Conservation (phyloP, 2,329 filamentous ascomycete species). For the Beauveria asiatica region DNA sequence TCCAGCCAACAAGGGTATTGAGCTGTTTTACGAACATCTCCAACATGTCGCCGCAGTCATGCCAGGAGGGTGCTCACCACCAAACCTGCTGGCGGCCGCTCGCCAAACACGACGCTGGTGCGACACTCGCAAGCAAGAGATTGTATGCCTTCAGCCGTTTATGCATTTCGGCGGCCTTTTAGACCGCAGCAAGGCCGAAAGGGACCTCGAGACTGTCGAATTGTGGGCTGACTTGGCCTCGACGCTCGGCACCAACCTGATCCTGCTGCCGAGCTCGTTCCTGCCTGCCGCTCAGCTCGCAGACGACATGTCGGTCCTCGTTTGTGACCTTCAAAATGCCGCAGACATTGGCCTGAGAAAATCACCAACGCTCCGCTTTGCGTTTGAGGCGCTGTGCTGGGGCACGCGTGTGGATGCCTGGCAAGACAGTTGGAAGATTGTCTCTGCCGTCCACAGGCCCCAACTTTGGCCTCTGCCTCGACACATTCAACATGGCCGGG, state of each 20-base stretch:
- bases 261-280: conserved; percentile 67
- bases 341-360: conserved; percentile 56
- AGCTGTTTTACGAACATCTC: conserved; percentile 73
- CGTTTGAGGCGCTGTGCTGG: conserved; percentile 65
- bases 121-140: conserved; percentile 41
- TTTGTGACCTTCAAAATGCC: conserved; percentile 51
- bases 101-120: conserved; percentile 49
- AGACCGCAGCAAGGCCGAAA: conserved; percentile 49
- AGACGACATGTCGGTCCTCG: conserved; percentile 45
- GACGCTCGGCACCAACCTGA: conserved; percentile 58
- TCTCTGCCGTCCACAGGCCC: conserved; percentile 51
- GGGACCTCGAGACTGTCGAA: conserved; percentile 52
- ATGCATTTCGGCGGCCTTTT: conserved; percentile 67
- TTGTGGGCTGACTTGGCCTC: conserved; percentile 62
- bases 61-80: conserved; percentile 22
- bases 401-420: conserved; percentile 60
- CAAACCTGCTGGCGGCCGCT: conserved; percentile 49
- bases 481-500: conserved; percentile 69
- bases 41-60: conserved; percentile 46
- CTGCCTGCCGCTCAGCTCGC: conserved; percentile 40
- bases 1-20: conserved; percentile 48
- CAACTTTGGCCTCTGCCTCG: conserved; percentile 68
- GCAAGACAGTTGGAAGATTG: conserved; percentile 61
- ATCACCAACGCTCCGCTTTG: conserved; percentile 51
- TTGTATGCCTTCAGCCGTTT: conserved; percentile 69